Base-by-base conservation (phyloP, 1,139 yeast genomes). In the Blastobotrys niveus region DNA sequence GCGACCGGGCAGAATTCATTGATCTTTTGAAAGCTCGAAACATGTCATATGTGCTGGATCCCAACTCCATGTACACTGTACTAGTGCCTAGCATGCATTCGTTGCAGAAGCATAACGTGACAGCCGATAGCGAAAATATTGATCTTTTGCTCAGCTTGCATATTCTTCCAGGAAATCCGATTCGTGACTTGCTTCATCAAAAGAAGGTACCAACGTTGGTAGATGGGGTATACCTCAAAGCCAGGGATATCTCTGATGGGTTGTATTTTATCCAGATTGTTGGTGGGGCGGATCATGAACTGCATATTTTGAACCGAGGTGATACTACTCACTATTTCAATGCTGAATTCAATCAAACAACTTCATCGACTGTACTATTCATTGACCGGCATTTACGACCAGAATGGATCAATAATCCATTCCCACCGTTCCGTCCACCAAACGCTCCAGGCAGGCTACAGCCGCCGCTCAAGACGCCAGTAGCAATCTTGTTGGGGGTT, bases 41-140 rank as follows among this genome's bases (percentile, higher is more conserved):
- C 38, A 45, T 73, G 46, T 53, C 66, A 0, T 46, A 62, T 40
- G 63, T 68, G 4, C 56, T 72, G 9, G 53, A 58, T 30, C 52
- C 63, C 25, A 46, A 52, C 38, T 42, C 55, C 17, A 58, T 62
- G n/a, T 83, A 71, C 56, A 84, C 96, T 0, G 62, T 89, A n/a
- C 63, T 91, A 22, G 76, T 88, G 0, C 97, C 97, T 0, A 72
- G 80, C 0, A 67, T 79, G 5, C 72, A 74, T 20, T 78, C 88
- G 0, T 61, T 87, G 48, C 53, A 58, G 14, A 70, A 70, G 48
- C 74, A 73, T 32, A 80, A 81, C 54, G 53, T 79, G 47, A 74
- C 84, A 1, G 51, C 64, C 1, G 59, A 68, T 38, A 56, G 68
- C 1, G 70, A 73, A 0, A 64, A 63, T 38, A 63, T 89, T 30